Conservation (phyloP, 2,329 filamentous ascomycete genomes). For the Diaporthe velutina region DNA sequence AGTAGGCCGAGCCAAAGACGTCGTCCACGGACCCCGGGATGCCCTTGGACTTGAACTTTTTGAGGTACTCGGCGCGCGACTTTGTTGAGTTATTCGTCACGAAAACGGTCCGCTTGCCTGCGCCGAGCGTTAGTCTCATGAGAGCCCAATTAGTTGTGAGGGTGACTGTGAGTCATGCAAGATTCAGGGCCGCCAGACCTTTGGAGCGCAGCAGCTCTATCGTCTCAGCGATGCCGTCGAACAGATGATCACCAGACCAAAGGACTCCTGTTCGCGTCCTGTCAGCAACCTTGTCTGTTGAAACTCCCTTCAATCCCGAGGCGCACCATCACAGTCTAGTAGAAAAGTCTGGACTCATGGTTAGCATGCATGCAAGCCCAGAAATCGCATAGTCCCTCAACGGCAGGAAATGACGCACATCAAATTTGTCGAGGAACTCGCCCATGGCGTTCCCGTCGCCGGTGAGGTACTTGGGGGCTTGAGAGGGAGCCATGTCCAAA, state of each 20-base stretch:
- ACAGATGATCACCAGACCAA: slow-evolving; percentile 95
- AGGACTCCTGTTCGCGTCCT: slow-evolving; percentile 77
- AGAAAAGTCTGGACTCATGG: slow-evolving; percentile 78
- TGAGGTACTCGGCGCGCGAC: slow-evolving; percentile 90
- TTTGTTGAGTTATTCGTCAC: slow-evolving; percentile 99
- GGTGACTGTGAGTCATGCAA: slow-evolving; percentile 34
- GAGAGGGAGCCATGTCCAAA: slow-evolving; percentile 46
- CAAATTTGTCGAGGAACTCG: slow-evolving; percentile 89
- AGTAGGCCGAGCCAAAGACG: slow-evolving; percentile 96
- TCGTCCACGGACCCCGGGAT: slow-evolving; percentile 88
- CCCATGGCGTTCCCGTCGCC: slow-evolving; percentile 83
- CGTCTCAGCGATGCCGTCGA: slow-evolving; percentile 87
- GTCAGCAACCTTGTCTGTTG: slow-evolving; percentile 37
- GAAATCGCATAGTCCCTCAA: slow-evolving; percentile 8
- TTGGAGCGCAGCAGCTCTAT: slow-evolving; percentile 84
- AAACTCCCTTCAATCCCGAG: slow-evolving; percentile 10
- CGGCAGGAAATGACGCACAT: slow-evolving; percentile 73
- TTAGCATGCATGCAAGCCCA: slow-evolving; percentile 37
- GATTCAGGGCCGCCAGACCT: slow-evolving; percentile 64
- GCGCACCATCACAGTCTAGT: slow-evolving; percentile 94
- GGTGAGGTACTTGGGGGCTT: slow-evolving; percentile 76
- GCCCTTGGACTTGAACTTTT: slow-evolving; percentile 86
- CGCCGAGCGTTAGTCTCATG: neutral
- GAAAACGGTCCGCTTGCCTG: slow-evolving; percentile 93
- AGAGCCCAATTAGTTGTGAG: neutral